Base-by-base conservation (phyloP, 2,329 filamentous ascomycete species). In the Monilinia vaccinii-corymbosi region DNA sequence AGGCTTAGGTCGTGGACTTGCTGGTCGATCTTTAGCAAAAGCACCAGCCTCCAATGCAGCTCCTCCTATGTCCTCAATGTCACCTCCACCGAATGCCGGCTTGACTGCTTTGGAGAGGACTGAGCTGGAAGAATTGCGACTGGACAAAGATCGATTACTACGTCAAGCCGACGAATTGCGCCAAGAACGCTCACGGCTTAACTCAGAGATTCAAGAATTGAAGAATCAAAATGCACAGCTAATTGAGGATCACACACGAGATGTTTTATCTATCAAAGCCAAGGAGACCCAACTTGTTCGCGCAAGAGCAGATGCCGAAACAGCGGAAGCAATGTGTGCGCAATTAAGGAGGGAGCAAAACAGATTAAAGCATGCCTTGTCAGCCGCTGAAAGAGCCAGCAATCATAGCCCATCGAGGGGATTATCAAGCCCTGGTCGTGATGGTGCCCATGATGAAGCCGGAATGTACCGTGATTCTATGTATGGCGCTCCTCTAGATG, bases 281-380 rank as follows among this genome's bases (percentile, higher is more conserved):
- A 99, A 99, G 75, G 94, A 99, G 74, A 97, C 94, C 3, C 94
- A 99, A 69, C 81, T 99, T 6, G 93, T 97, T 11, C 87, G 94
- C 48, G 92, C 94, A 13, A 83, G 92, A 58, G 91, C 89, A 65
- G 94, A 99, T 70, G 89, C 88, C 36, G 93, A 97, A 72, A 85
- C 89, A 0, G 89, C 92, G 0, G 91, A 97, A 71, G 86, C 91
- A 68, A 87, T 86, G 61, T 91, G 94, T 56, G 89, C 94, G 63
- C 87, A 89, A 60, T 81, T 96, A 57, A 81, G 88, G 63, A 85
- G 92, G 58, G 94, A 99, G 75, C 87, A 97, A 50, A 94, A 99
- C 66, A 84, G 94, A 57, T 79, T 99, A 62, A 97, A 97, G 81
- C 88, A 91, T 60, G 94, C 96, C 66, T 80, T 89, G 67, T 80